Evolutionary conservation across 2,329 filamentous ascomycete species (phyloP), one percentile per base, ranked within the genome.

Genomic region (Alternaria solani): DNA sequence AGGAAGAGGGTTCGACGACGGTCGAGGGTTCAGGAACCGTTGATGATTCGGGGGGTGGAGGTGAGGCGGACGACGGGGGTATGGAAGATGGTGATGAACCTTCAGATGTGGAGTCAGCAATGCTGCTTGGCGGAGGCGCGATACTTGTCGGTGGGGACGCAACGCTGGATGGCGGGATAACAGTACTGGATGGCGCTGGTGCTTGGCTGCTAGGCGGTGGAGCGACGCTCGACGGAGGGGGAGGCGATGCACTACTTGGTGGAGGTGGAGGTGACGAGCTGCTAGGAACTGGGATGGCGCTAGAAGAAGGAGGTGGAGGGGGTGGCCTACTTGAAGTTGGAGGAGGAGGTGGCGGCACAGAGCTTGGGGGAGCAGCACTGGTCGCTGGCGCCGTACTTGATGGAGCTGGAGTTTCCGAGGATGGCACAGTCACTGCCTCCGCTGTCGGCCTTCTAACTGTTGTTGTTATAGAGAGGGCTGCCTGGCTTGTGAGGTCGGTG

Each of bases 51-150:
- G n/a, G 11, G 7, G 47, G 23, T n/a, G 38, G 25, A 34, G 43
- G 48, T 5, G 23, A 26, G 28, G 39, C n/a, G 6, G 54, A 49
- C 32, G 55, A 49, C 11, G 57, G 39, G 28, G 57, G 23, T 1
- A 54, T 28, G 30, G 55, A 36, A 23, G 57, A 39, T 18, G 43
- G 46, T 12, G 60, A 46, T 23, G 67, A 53, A 53, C 30, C 68
- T 72, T 68, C 59, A 55, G 68, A 66, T 32, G 61, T 49, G 25
- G 63, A 62, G 65, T 74, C 63, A 72, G 70, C 64, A 62, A 57
- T 42, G 56, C 62, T 67, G 61, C 67, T 67, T 59, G 66, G 63
- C 56, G 57, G 57, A 61, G 64, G 56, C 46, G 59, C 59, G 58
- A 61, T 64, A 56, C 55, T 63, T 47, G 55, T 36, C 14, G 56